Evolutionary conservation across 2,329 filamentous ascomycete species (phyloP).

Genomic region (Xylaria sp.): DNA sequence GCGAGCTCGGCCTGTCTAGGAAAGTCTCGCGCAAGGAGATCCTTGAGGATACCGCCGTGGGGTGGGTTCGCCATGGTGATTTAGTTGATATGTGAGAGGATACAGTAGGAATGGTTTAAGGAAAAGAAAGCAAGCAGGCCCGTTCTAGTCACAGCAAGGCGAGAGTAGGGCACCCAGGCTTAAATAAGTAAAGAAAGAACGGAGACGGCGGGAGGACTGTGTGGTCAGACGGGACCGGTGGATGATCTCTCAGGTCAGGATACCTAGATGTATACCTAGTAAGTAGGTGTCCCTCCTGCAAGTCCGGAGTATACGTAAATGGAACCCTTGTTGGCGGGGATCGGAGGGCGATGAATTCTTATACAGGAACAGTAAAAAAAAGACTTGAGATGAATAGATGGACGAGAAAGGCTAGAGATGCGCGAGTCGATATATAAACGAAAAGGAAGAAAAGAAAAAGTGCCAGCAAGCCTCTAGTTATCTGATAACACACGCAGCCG

Average conservation of each 20-base stretch:
- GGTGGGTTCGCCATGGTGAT: slow-evolving; percentile 74
- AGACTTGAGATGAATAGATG: not conserved
- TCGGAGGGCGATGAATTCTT: slow-evolving; percentile 19
- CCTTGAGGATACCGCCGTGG: slow-evolving; percentile 96
- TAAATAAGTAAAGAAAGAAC: slow-evolving; percentile 20
- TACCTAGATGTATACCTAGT: slow-evolving; percentile 10
- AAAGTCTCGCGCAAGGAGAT: slow-evolving; percentile 92
- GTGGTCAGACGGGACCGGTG: slow-evolving; percentile 8
- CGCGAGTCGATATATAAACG: slow-evolving; percentile 14
- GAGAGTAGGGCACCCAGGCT: slow-evolving; percentile 26
- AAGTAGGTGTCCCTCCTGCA: slow-evolving; percentile 1
- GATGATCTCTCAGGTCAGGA: not conserved
- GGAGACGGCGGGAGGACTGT: slow-evolving; percentile 4
- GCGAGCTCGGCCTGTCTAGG: slow-evolving; percentile 82
- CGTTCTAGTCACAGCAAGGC: slow-evolving; percentile 3
- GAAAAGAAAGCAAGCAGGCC: slow-evolving; percentile 12
- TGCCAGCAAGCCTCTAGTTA: not conserved
- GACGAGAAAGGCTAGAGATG: not conserved
- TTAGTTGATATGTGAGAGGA: slow-evolving; percentile 3
- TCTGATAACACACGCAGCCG: slow-evolving; percentile 1
- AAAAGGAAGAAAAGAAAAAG: not conserved
- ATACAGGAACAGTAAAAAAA: not conserved
- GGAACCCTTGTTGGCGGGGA: slow-evolving; percentile 30
- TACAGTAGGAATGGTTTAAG: slow-evolving; percentile 3
- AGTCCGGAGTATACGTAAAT: slow-evolving; percentile 29